Evolutionary conservation across 202 grass and related monocot species (phyloP).

Genomic region (Setaria viridis): DNA sequence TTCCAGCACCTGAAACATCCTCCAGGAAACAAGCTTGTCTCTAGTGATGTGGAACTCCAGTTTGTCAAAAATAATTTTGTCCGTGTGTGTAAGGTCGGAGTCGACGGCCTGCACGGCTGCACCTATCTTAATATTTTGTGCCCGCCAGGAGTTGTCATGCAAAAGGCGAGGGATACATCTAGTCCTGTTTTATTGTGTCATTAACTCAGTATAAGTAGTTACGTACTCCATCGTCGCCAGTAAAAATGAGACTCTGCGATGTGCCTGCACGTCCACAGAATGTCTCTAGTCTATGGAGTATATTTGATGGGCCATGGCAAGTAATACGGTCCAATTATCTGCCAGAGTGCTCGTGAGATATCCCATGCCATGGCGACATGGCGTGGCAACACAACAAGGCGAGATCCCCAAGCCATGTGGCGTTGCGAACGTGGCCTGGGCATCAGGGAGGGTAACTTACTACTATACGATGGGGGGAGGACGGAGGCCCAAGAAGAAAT

Average conservation of each 20-base stretch:
- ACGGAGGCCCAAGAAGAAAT: not conserved
- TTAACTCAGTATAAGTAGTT: too few relatives aligned
- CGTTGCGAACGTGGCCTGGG: not conserved
- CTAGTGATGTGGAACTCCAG: conserved; percentile 14
- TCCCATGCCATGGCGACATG: too few relatives aligned
- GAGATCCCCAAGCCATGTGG: too few relatives aligned
- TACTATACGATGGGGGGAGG: not conserved
- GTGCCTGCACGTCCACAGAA: not conserved
- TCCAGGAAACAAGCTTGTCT: conserved; percentile 50
- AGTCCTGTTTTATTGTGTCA: not conserved
- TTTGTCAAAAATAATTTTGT: not conserved
- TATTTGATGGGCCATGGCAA: not conserved
- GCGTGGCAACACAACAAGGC: too few relatives aligned
- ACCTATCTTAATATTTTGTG: not conserved
- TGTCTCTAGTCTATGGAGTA: not conserved
- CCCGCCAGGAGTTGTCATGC: not conserved
- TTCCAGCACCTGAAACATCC: conserved; percentile 28
- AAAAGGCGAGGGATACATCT: not conserved
- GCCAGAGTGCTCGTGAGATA: too few relatives aligned
- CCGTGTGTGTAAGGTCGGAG: not conserved
- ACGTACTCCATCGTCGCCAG: not conserved
- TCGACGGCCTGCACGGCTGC: not conserved
- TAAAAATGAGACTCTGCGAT: not conserved
- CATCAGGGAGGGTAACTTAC: too few relatives aligned
- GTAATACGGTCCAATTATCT: not conserved